Evolutionary conservation across 2,329 filamentous ascomycete genomes (phyloP).

Genomic region (Penicillium vulpinum): DNA sequence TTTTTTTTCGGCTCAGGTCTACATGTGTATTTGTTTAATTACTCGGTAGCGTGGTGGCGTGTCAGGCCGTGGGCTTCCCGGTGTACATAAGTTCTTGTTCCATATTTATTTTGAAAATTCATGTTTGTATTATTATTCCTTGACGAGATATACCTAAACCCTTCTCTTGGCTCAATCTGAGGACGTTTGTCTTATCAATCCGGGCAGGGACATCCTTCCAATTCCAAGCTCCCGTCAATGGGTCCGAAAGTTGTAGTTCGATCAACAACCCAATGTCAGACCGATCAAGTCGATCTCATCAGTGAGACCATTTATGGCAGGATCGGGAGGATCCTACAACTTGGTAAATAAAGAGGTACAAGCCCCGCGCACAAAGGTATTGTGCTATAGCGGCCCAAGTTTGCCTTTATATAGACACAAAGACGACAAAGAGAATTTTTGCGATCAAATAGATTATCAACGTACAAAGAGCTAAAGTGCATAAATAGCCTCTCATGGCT

Average conservation of each 20-base stretch:
- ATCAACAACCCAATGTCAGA: too few species aligned
- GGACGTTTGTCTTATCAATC: too few species aligned
- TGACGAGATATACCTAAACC: too few species aligned
- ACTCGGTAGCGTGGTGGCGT: slow-evolving; percentile 6
- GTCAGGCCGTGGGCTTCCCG: slow-evolving; percentile 2
- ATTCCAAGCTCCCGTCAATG: too few species aligned
- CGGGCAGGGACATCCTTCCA: too few species aligned
- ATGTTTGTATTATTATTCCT: slow-evolving; percentile 2
- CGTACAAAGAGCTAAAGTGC: background rate
- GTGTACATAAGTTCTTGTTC: slow-evolving; percentile 9
- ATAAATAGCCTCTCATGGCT: background rate
- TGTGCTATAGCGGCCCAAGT: background rate
- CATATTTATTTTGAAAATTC: slow-evolving; percentile 2
- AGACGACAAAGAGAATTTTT: background rate
- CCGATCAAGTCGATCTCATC: too few species aligned
- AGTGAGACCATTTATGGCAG: too few species aligned
- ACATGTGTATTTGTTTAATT: slow-evolving; percentile 5
- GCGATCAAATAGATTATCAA: background rate
- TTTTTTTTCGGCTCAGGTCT: slow-evolving; percentile 1
- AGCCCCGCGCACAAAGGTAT: background rate
- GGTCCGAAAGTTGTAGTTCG: too few species aligned
- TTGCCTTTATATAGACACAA: background rate
- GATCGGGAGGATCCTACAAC: too few species aligned
- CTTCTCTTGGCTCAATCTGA: too few species aligned
- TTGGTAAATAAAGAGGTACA: background rate